Evolutionary conservation across 352 stramenopile genomes (phyloP).

Genomic region (Phytophthora foliorum): DNA sequence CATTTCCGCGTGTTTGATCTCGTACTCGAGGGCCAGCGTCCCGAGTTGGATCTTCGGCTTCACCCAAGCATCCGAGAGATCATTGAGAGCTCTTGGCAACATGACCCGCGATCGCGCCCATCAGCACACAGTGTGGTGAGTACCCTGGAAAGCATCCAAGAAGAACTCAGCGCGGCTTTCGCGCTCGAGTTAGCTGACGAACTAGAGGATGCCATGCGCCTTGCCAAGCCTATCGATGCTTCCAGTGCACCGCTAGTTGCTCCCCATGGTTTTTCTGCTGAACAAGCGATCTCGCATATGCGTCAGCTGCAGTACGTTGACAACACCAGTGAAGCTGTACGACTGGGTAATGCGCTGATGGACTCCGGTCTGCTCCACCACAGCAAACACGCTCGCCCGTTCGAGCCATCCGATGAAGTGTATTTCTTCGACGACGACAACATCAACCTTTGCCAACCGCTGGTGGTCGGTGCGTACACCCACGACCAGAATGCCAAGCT

Average conservation of each 20-base stretch:
- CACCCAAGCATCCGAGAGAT: constrained; percentile 49
- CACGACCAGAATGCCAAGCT: constrained; percentile 9
- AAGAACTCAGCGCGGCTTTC: constrained; percentile 53
- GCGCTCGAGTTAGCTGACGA: constrained; percentile 52
- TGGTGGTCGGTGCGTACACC: constrained; percentile 40
- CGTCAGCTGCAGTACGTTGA: constrained; percentile 53
- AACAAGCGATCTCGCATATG: constrained; percentile 54
- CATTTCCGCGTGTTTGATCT: constrained; percentile 69
- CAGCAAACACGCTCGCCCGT: constrained; percentile 55
- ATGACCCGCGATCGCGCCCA: constrained; percentile 48
- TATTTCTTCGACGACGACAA: constrained; percentile 66
- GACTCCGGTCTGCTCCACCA: constrained; percentile 68
- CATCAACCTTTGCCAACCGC: constrained; percentile 59
- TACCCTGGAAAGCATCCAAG: constrained; percentile 56
- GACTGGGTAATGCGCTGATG: constrained; percentile 76
- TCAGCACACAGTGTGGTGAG: constrained; percentile 58
- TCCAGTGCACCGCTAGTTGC: constrained; percentile 32
- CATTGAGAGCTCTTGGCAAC: constrained; percentile 57
- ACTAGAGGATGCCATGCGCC: constrained; percentile 45
- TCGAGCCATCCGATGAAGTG: constrained; percentile 47
- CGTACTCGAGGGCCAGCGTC: constrained; percentile 59
- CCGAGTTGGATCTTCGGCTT: constrained; percentile 46
- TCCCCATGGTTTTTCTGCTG: constrained; percentile 48
- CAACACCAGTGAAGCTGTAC: constrained; percentile 50
- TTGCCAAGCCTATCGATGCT: constrained; percentile 43